Base-by-base conservation (phyloP, 768 basidiomycete genomes). In the Lyophyllum semitale region DNA sequence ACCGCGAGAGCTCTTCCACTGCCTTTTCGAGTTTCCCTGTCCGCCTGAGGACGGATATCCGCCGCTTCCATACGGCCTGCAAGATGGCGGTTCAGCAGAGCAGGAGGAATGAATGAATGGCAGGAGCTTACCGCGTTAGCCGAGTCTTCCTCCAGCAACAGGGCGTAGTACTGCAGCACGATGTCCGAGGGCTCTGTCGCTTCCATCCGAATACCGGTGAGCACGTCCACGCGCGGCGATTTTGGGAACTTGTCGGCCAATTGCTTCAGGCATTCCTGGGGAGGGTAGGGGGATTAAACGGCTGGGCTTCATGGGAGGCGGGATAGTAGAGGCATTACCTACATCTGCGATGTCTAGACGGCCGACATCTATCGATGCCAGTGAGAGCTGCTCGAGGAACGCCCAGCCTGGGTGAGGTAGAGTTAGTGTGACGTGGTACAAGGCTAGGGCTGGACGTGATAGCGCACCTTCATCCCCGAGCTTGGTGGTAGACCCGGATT, bases 61-160 rank as follows among this genome's bases (percentile, higher is more conserved):
- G 83, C n/a, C 94, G 83, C 62, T 93, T 93, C 86, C 91, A 93
- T 29, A 82, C 69, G 1, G 82, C 81, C 93, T 86, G 51, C n/a
- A 38, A 6, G 37, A 38, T 18, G 18, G 9, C 15, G 4, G 37
- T 18, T 18, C 17, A 38, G 18, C 11, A 38, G 15, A n/a, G n/a
- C n/a, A 38, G 37, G 18, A 38, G n/a, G 4, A 5, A 18, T 15
- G 37, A 5, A 18, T 15, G 17, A 18, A n/a, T 5, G 17, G 37
- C 17, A 30, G 4, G 41, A 12, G 74, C 90, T 55, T 61, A 95
- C 93, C 23, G 81, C 79, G 63, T 91, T 88, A 15, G 88, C 77
- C 17, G 90, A 76, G 57, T 93, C 87, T 0, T 76, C 78, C 22
- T 81, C 76, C 18, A 95, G 70, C 20, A 89, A 62, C 27, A 85